phyloP scores from a whole-genome alignment of 371 early-diverging fungal species.

The Mortierella sp. region DNA sequence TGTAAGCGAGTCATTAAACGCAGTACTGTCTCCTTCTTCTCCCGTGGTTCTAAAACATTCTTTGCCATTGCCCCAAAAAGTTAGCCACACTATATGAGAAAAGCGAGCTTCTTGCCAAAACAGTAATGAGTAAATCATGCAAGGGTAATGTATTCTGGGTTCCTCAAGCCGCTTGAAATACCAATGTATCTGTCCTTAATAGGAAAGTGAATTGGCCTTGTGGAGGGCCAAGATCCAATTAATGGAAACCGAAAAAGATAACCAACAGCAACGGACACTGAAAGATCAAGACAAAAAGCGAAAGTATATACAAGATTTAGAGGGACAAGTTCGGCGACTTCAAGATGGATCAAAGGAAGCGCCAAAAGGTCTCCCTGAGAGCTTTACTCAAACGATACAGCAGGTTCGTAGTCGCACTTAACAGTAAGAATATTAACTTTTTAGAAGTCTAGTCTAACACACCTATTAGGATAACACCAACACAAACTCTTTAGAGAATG shows the following conservation, averaged over 20 bases:
- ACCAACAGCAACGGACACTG: neutral
- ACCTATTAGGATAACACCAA: neutral
- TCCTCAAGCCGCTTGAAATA: neutral
- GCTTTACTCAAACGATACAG: neutral
- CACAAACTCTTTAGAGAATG: neutral
- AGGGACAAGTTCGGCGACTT: neutral
- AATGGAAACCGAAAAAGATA: neutral
- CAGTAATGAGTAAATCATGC: neutral
- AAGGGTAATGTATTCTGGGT: no score
- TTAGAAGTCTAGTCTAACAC: neutral
- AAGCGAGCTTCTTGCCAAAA: neutral
- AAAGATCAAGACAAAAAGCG: neutral
- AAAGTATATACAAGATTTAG: neutral
- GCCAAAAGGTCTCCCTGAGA: neutral
- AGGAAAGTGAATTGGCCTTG: neutral
- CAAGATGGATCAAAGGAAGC: neutral
- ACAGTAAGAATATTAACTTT: neutral
- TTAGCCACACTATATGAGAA: neutral
- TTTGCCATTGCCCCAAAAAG: neutral
- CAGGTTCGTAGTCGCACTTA: neutral
- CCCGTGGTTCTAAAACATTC: neutral
- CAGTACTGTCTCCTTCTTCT: neutral
- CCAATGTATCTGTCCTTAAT: neutral
- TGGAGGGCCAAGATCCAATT: neutral
- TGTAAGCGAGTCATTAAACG: neutral